A percentile compares a stretch with the other conserved stretches of the same genome.
These are phyloP conservation scores for Rhizopus delemar DNA, from an alignment of 371 early-diverging fungal species.

Conservation along the genomic window DNA sequence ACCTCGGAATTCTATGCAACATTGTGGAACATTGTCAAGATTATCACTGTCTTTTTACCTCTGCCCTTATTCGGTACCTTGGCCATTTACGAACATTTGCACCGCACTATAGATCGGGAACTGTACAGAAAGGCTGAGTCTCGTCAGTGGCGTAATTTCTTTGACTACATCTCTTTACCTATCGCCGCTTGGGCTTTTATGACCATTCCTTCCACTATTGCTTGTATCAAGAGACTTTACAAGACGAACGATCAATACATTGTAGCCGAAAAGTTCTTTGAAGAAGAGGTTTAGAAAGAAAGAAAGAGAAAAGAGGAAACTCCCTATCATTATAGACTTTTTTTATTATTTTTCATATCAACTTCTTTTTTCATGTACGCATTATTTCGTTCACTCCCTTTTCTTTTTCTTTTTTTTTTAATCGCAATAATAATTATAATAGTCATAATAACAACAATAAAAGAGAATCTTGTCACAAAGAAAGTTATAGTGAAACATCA, in stretches of 20 bases:
- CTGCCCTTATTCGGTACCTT: conserved; percentile 49
- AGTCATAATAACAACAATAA: not conserved
- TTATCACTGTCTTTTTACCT: conserved; percentile 49
- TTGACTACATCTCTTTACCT: conserved; percentile 56
- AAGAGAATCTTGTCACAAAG: not conserved
- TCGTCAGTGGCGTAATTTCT: conserved; percentile 48
- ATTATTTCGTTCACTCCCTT: not conserved
- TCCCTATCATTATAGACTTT: not conserved
- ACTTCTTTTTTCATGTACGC: not conserved
- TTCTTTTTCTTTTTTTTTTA: too few species aligned
- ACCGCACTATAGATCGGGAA: conserved; percentile 51
- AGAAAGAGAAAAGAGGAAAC: not conserved
- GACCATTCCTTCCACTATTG: conserved; percentile 59
- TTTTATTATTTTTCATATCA: too few species aligned
- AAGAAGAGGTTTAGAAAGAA: conserved; percentile 28
- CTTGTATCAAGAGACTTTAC: conserved; percentile 51
- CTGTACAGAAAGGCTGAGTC: conserved; percentile 44
- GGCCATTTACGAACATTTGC: conserved; percentile 51
- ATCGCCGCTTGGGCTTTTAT: conserved; percentile 61
- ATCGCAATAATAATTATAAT: not conserved
- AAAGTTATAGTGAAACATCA: not conserved
- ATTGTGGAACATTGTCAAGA: conserved; percentile 50
- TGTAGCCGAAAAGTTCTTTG: conserved; percentile 58
- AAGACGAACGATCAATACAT: conserved; percentile 53
- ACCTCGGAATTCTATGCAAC: conserved; percentile 46